A percentile compares a stretch with the other conserved stretches of the same genome.
Evolutionary conservation across 495 filamentous ascomycete species (phyloP).

Genomic region (Daldinia loculata): DNA sequence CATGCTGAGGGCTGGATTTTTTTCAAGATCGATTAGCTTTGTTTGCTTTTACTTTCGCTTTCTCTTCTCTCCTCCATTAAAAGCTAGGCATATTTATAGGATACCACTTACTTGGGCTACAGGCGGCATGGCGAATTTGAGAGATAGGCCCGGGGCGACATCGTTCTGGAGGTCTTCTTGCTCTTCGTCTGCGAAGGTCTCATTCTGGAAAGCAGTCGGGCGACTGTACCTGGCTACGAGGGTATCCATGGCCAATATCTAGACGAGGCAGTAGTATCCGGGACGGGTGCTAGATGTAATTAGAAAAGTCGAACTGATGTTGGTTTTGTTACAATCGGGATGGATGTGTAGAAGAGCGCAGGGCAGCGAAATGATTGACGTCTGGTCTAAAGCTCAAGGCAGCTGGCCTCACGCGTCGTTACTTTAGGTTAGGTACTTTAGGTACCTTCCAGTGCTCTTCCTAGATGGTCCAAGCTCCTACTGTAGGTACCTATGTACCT

Average conservation of each 20-base stretch:
- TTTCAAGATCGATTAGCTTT: conserved; percentile 24
- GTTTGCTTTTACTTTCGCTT: not conserved
- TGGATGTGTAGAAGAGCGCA: conserved; percentile 13
- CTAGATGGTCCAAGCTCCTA: conserved; percentile 25
- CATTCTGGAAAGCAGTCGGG: conserved; percentile 70
- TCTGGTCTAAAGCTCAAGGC: conserved; percentile 44
- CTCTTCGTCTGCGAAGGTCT: conserved; percentile 71
- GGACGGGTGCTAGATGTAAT: not conserved
- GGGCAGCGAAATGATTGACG: conserved; percentile 28
- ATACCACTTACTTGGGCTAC: conserved; percentile 77
- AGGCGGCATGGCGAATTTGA: conserved; percentile 95
- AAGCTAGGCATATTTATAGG: not conserved
- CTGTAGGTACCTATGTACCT: conserved; percentile 23
- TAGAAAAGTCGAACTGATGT: not conserved
- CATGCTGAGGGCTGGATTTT: conserved; percentile 76
- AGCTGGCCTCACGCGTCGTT: conserved; percentile 48
- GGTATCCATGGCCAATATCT: conserved; percentile 75
- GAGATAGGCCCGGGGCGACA: conserved; percentile 72
- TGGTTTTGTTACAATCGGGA: conserved; percentile 9
- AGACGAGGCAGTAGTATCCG: not conserved
- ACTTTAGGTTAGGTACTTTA: not conserved
- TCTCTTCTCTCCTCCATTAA: not conserved
- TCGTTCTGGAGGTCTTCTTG: conserved; percentile 73
- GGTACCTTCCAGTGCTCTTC: not conserved
- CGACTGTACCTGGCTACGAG: conserved; percentile 89